Base-by-base conservation (phyloP, 2,329 filamentous ascomycete genomes). In the Coccinonectria pachysandricola region DNA sequence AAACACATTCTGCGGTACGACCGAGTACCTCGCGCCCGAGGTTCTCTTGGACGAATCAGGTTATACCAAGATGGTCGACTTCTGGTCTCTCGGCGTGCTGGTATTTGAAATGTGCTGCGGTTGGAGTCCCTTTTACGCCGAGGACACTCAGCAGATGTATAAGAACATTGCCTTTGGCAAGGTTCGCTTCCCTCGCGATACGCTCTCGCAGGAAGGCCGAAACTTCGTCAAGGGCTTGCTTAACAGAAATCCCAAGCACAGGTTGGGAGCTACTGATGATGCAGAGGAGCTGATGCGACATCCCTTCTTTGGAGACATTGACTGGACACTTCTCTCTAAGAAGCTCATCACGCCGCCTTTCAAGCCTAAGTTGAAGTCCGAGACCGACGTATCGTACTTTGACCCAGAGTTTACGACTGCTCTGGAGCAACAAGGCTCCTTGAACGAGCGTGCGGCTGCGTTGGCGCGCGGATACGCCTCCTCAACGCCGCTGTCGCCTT, bases 21-120 rank as follows among this genome's bases (percentile, higher is more conserved):
- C 91, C 0, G 91, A 98, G 54, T 98, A 98, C 50, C 70, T 98
- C 12, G 91, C 91, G 0, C 91, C 91, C 0, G 91, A 98, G 51
- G 91, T 96, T 3, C 67, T 98, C 9, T 63, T 98, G 22, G 91
- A 98, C 43, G 91, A 98, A 60, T 83, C 86, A 47, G 91, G 91
- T 17, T 98, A 98, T 57, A 96, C 91, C 28, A 96, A 96, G 62
- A 96, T 98, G 91, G 91, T 98, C 6, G 91, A 98, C 54, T 98
- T 96, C 56, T 98, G 91, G 91, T 98, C 91, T 2, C 68, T 98
- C 8, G 91, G 91, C 31, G 91, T 98, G 24, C 67, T 98, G 28
- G 91, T 98, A 2, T 98, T 98, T 47, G 91, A 98, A 57, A 98
- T 98, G 91, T 98, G 91, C 63, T 98, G 91, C 47, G 91, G 91